Conservation (phyloP, 1,139 yeast genomes). For the Blastobotrys aristatus region DNA sequence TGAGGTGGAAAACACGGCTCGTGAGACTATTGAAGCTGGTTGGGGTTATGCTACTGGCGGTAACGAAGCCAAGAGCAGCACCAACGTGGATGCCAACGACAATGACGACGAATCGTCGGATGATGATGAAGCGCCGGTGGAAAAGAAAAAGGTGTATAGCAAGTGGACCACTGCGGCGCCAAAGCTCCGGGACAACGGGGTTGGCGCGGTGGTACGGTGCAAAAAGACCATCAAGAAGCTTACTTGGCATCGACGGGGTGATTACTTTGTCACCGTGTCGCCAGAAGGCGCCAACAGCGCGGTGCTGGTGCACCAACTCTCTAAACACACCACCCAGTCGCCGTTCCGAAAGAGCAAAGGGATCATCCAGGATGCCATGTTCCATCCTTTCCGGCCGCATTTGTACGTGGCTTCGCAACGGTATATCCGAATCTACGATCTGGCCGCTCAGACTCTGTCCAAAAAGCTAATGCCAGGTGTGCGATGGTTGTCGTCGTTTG, state of each 20-base stretch:
- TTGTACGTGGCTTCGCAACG: constrained; percentile 92
- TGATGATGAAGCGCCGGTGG: constrained; percentile 32
- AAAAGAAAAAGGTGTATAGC: constrained; percentile 55
- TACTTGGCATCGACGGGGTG: constrained; percentile 97
- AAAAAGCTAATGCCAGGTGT: constrained; percentile 94
- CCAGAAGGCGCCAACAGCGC: constrained; percentile 88
- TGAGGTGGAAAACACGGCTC: constrained; percentile 78
- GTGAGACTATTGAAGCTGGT: constrained; percentile 77
- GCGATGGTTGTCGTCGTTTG: constrained; percentile 86
- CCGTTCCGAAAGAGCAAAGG: constrained; percentile 95
- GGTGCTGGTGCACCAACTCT: constrained; percentile 87
- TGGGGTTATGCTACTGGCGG: constrained; percentile 79
- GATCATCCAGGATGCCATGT: constrained; percentile 89
- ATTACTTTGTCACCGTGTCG: constrained; percentile 88
- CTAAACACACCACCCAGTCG: constrained; percentile 94
- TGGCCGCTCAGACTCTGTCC: constrained; percentile 75
- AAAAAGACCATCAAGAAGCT: constrained; percentile 73
- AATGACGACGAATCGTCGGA: constrained; percentile 25
- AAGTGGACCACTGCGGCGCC: constrained; percentile 82
- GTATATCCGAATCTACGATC: constrained; percentile 82
- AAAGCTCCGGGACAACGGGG: constrained; percentile 59
- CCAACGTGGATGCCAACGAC: constrained; percentile 20
- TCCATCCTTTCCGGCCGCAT: constrained; percentile 96
- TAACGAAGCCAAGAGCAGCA: constrained; percentile 38
- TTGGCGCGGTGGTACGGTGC: constrained; percentile 65